Evolutionary conservation across 208 protist genomes (phyloP), one percentile per base, ranked within the genome.

Genomic region (Acanthamoeba lenticulata): DNA sequence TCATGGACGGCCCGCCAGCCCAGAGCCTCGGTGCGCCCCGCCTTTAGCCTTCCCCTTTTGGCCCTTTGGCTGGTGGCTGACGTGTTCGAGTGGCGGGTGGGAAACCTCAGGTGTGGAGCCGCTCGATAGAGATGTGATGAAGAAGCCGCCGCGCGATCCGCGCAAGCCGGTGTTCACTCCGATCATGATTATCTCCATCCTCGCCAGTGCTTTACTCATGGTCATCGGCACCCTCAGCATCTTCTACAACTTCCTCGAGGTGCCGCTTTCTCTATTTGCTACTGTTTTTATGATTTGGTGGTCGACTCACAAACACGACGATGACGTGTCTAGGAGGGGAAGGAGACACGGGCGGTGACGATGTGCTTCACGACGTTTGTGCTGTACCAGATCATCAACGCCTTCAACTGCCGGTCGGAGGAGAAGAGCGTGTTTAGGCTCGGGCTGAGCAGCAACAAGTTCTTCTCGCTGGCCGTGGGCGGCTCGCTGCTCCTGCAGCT

Each of bases 141-240:
- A 98, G 65, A 97, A 98, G 85, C 97, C 97, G 1, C 98, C 98
- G 27, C 96, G 98, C 13, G 96, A 94, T 52, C 95, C 97, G 1
- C 97, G 98, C 32, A 97, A 98, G 83, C 97, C 98, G 9, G 98
- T 99, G 67, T 96, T 99, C 42, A 97, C 91, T 15, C 27, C 29
- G 24, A 42, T 47, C 79, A 94, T 97, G 24, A 6, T 97, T 11
- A 21, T 74, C 24, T 45, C 55, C 17, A 94, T 97, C 1, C 0
- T 95, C 5, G 19, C 94, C 19, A 93, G 74, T 38, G 95, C 96
- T 17, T 0, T 92, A 1, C 47, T 96, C 47, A 97, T 97, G 90
- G 85, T 97, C 42, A 27, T 67, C 29, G 95, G 95, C 36, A 96
- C 79, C 6, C 38, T 96, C 4, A 67, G 55, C 3, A 32, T 96